Conservation (phyloP, 208 protist genomes). For the Acanthamoeba healyi region DNA sequence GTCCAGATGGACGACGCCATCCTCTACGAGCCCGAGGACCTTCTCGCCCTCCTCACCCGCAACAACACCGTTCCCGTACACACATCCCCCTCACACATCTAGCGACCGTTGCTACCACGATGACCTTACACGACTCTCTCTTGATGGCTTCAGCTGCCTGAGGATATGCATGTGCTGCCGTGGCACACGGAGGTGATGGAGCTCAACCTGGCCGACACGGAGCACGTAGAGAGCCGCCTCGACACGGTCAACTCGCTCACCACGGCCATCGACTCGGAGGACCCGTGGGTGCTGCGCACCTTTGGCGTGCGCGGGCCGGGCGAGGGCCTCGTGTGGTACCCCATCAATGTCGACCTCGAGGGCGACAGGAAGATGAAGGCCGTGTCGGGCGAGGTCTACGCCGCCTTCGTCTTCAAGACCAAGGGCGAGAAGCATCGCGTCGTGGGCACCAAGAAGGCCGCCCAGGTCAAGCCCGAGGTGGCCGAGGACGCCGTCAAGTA, state of each 20-base stretch:
- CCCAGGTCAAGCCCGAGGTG: slow-evolving; percentile 29
- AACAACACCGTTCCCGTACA: slow-evolving; percentile 5
- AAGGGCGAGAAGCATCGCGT: slow-evolving; percentile 66
- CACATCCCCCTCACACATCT: not conserved
- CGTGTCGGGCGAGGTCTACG: slow-evolving; percentile 37
- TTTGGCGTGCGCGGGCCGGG: slow-evolving; percentile 55
- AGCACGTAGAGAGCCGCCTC: slow-evolving; percentile 23
- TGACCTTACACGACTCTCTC: not conserved
- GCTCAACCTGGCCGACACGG: slow-evolving; percentile 46
- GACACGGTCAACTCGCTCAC: slow-evolving; percentile 17
- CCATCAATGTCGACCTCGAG: slow-evolving; percentile 26
- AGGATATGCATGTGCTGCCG: slow-evolving; percentile 43
- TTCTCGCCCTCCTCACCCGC: slow-evolving; percentile 43
- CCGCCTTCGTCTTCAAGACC: slow-evolving; percentile 66
- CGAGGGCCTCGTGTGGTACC: slow-evolving; percentile 63
- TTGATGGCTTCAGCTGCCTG: not conserved
- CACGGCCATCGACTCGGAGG: slow-evolving; percentile 48
- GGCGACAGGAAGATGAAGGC: not conserved
- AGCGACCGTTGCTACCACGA: not conserved
- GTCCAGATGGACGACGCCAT: slow-evolving; percentile 49
- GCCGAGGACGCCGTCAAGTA: slow-evolving; percentile 40
- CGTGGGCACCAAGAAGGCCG: slow-evolving; percentile 56
- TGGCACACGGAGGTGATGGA: slow-evolving; percentile 45
- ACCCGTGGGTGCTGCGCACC: slow-evolving; percentile 39
- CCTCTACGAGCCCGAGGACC: slow-evolving; percentile 28